Base-by-base conservation (phyloP, 2,329 filamentous ascomycete genomes). In the Cryphonectria naterciae region DNA sequence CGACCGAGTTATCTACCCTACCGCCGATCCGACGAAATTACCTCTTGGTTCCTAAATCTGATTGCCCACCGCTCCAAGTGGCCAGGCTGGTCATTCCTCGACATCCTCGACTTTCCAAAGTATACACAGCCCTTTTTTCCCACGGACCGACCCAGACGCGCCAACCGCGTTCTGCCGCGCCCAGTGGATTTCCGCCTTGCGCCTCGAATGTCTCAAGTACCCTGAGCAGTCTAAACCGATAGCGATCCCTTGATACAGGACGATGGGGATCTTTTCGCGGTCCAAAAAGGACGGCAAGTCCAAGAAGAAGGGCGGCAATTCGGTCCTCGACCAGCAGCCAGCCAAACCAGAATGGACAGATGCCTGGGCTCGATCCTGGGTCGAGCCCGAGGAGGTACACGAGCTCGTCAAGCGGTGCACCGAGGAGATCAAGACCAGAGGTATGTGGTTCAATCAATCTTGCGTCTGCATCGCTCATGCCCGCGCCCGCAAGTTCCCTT, bases 371-470 rank as follows among this genome's bases (percentile, higher is more conserved):
- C 92, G 95, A 78, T 93, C 88, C 68, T 89, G 91, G 63, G 91
- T 99, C 75, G 91, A 93, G 68, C 92, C 95, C 6, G 94, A 97
- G 75, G 96, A 99, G 83, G 91, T 99, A 64, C 91, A 95, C 77
- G 94, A 97, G 78, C 84, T 99, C 73, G 85, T 98, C 67, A 88
- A 91, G 79, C 89, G 91, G 75, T 98, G 94, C 83, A 97, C 95
- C 15, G 87, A 91, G 69, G 96, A 99, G 83, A 88, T 99, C 81
- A 99, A 98, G 84, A 92, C 92, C 72, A 89, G 95, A 93, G 95
- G 95, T 97, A 89, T 76, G 89, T 82, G 72, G 74, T 74, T 46
- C 37, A 49, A 54, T 74, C 60, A 61, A 54, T 46, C 41, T 65
- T 41, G 46, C 39, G 37, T 37, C 52, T 13, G 58, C 22, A 19